Percentiles rank a stretch among this genome's conserved stretches.
These are phyloP conservation scores for Heterobasidion irregulare DNA, from an alignment of 1,284 basidiomycete genomes.

Conservation along the genomic window DNA sequence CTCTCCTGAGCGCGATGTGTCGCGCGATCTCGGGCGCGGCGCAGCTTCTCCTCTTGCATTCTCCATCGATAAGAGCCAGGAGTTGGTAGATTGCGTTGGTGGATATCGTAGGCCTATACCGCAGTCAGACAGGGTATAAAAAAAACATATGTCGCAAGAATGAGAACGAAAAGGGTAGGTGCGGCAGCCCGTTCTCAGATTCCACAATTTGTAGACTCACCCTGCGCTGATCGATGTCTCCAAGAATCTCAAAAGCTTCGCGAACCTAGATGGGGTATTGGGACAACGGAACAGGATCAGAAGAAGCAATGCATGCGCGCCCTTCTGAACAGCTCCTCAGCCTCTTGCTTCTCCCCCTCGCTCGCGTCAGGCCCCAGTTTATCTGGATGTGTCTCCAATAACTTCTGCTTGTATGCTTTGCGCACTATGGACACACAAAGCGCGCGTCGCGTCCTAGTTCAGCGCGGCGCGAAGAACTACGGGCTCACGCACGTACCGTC, in stretches of 20 bases:
- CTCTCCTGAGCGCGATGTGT: slow-evolving; percentile 40
- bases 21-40: slow-evolving; percentile 46
- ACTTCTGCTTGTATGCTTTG: slow-evolving; percentile 53
- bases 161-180: too few relatives aligned
- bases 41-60: slow-evolving; percentile 28
- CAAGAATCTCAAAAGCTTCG: slow-evolving; percentile 46
- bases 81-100: slow-evolving; percentile 12
- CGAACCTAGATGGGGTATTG: slow-evolving; percentile 31
- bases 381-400: slow-evolving; percentile 50
- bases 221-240: slow-evolving; percentile 48
- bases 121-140: too few relatives aligned
- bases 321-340: slow-evolving; percentile 22
- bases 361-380: slow-evolving; percentile 23
- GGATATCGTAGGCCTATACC: slow-evolving; percentile 45
- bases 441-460: not conserved
- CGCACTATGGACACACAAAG: slow-evolving; percentile 32
- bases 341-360: slow-evolving; percentile 19
- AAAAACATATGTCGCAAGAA: too few relatives aligned
- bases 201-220: slow-evolving; percentile 23
- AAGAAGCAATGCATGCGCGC: slow-evolving; percentile 10
- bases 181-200: too few relatives aligned
- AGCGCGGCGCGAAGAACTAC: not conserved
- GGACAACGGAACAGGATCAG: not conserved
- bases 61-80: slow-evolving; percentile 13
- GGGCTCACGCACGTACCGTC: not conserved